These are phyloP conservation scores for Kwoniella heveanensis DNA, from an alignment of 768 basidiomycete species.

Conservation along the genomic window DNA sequence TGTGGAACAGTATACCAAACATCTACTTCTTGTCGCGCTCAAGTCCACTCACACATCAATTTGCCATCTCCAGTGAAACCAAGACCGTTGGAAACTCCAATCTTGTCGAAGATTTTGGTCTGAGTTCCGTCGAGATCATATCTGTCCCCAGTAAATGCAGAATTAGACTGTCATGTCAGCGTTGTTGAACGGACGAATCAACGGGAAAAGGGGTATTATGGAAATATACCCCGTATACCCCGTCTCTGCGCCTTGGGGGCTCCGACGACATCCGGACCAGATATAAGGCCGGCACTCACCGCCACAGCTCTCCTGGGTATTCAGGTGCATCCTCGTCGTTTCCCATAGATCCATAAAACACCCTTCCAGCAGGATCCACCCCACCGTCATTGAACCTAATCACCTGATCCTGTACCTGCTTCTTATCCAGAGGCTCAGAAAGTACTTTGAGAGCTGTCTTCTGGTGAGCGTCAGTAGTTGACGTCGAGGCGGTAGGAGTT, in stretches of 20 bases:
- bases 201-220: no score
- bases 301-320: conserved; percentile 33
- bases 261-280: no score
- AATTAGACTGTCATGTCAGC: no score
- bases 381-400: conserved; percentile 52
- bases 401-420: conserved; percentile 20
- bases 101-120: conserved; percentile 34
- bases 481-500: conserved; percentile 19
- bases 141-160: conserved; percentile 13
- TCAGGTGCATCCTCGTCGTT: conserved; percentile 23
- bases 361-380: conserved; percentile 45
- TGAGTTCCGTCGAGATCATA: conserved; percentile 45
- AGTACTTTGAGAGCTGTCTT: conserved; percentile 34
- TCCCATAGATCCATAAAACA: conserved; percentile 45
- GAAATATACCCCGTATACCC: no score
- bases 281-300: conserved; percentile 23
- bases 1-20: no score
- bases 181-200: no score
- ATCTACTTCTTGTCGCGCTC: no score
- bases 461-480: conserved; percentile 9
- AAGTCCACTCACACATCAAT: conserved; percentile 53
- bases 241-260: no score
- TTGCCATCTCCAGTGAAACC: conserved; percentile 49
- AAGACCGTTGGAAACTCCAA: conserved; percentile 50
- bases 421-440: conserved; percentile 23